These are phyloP conservation scores for Prunus salicina DNA, from an alignment of 306 rosid species.

Conservation along the genomic window DNA sequence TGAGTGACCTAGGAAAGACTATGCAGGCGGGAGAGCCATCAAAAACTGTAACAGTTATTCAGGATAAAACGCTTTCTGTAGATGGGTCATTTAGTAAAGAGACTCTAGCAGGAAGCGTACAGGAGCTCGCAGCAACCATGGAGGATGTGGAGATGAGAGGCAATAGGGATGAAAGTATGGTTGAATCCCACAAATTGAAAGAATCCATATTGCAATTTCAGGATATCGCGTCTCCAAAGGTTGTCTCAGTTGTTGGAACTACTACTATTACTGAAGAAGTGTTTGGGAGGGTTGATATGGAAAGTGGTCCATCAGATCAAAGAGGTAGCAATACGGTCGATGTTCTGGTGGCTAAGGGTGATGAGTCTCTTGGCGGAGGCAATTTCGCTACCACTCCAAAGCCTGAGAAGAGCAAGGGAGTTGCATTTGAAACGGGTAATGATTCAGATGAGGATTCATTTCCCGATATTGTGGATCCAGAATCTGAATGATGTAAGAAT, in stretches of 20 bases:
- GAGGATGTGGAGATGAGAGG: constrained; percentile 35
- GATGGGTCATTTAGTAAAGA: constrained; percentile 24
- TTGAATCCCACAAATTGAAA: constrained; percentile 23
- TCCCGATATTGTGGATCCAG: constrained; percentile 80
- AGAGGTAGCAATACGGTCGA: constrained; percentile 24
- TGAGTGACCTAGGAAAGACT: constrained; percentile 22
- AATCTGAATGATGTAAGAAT: constrained; percentile 41
- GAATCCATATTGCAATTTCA: constrained; percentile 21
- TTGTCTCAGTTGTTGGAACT: constrained; percentile 17
- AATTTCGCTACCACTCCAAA: constrained; percentile 20
- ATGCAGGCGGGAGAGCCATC: constrained; percentile 26
- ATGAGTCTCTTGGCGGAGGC: constrained; percentile 17
- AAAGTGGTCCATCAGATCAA: constrained; percentile 21
- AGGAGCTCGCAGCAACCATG: constrained; percentile 14
- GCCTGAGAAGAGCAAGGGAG: constrained; percentile 18
- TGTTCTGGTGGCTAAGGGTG: constrained; percentile 8
- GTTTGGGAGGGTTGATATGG: constrained; percentile 27
- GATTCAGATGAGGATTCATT: constrained; percentile 44
- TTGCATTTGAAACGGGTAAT: constrained; percentile 16
- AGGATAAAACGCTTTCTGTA: constrained; percentile 17
- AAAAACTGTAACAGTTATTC: constrained; percentile 17
- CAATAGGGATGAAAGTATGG: constrained; percentile 28
- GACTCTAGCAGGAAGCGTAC: constrained; percentile 26
- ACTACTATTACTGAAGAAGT: neutral
- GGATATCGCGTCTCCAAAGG: constrained; percentile 24